phyloP scores from a whole-genome alignment of 1,139 yeast species.

The Blastobotrys buckinghamii region DNA sequence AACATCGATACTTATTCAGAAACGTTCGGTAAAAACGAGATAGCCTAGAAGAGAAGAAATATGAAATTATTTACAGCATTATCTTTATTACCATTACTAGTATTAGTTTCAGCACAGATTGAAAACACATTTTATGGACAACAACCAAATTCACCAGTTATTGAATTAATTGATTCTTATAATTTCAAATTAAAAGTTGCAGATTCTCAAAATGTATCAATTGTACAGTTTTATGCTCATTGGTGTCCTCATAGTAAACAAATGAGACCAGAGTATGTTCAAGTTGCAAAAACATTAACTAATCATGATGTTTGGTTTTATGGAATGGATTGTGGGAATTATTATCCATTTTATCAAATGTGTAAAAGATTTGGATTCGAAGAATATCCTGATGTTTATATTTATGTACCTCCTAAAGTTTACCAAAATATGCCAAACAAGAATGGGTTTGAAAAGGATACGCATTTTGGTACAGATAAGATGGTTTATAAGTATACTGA shows the following conservation, averaged over 20 bases:
- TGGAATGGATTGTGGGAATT: constrained; percentile 78
- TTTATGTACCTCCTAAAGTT: background rate
- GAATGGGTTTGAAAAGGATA: background rate
- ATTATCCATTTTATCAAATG: background rate
- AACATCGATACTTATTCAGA: too few species aligned
- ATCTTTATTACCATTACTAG: background rate
- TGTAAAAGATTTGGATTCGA: constrained; percentile 1
- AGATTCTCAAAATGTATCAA: constrained; percentile 65
- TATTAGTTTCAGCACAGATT: background rate
- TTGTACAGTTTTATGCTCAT: constrained; percentile 93
- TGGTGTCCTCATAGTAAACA: constrained; percentile 90
- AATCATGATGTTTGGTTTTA: constrained; percentile 65
- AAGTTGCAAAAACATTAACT: constrained; percentile 52
- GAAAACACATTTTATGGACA: background rate
- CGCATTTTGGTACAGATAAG: background rate
- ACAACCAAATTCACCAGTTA: background rate
- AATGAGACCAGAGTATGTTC: constrained; percentile 57
- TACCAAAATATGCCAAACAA: background rate
- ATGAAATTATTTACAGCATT: background rate
- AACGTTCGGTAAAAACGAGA: background rate
- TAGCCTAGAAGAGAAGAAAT: too few species aligned
- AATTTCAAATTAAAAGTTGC: constrained; percentile 63
- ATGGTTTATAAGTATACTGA: background rate
- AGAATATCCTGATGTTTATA: constrained; percentile 3
- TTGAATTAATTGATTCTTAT: constrained; percentile 35